Evolutionary conservation across 305 asterid species (phyloP), one percentile per base, ranked within the genome.

Genomic region (Withania somnifera): DNA sequence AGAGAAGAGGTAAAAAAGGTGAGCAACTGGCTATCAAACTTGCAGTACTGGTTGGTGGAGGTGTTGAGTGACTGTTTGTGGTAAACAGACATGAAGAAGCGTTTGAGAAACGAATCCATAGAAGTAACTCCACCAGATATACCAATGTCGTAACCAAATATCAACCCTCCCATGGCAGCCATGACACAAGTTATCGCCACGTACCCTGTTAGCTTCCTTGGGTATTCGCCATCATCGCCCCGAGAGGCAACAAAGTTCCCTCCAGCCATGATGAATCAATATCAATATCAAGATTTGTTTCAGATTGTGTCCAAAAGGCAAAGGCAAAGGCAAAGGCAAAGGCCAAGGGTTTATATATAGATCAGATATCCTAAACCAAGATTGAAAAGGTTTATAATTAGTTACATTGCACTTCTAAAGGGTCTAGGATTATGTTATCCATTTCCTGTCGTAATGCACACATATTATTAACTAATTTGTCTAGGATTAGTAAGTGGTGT

Each of bases 1-100:
- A 89, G 84, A 1, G 93, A 89, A 7, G 92, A 90, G 4, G 92
- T 90, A 61, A 90, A 90, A 0, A 86, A 5, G 0, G 91, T 90
- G n/a, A 89, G 53, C 2, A 7, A n/a, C 3, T 73, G 50, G 53
- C 83, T 82, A 67, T 87, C 81, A 30, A 89, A 89, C 45, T 88
- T 89, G 84, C 90, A 86, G 24, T 88, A 88, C 20, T 84, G 86
- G 20, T 85, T 85, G 3, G 86, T 73, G 4, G 82, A 71, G 2
- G 58, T 56, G 11, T 81, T 53, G 13, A 54, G 42, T 3, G 17
- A 56, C 83, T 88, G 80, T 53, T 76, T 79, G 0, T 42, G 78
- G 60, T 84, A 89, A 2, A 88, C 91, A 0, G 40, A 14, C 0
- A 80, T 88, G 71, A 89, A 87, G 54, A 89, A 83, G 34, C 81